These are phyloP conservation scores for Yamadazyma olivae DNA, from an alignment of 805 yeast genomes.

Conservation along the genomic window DNA sequence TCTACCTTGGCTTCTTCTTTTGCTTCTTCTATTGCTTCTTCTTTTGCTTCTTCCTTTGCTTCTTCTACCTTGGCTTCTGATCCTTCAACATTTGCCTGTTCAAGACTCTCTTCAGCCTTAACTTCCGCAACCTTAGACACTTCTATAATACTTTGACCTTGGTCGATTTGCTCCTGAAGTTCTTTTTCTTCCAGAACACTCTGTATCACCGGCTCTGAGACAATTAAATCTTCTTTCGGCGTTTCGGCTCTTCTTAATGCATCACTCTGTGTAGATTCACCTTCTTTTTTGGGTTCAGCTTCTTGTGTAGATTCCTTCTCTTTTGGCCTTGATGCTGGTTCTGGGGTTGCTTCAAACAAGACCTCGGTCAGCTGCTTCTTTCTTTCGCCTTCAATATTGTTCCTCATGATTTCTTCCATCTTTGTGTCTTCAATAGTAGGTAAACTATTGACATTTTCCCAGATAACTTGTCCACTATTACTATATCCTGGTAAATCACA, in stretches of 20 bases:
- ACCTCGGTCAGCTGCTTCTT: conserved; percentile 4
- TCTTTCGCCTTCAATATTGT: conserved; percentile 27
- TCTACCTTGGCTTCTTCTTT: conserved; percentile 3
- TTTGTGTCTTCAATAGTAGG: conserved; percentile 47
- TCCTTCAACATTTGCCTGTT: not conserved
- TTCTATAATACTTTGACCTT: not conserved
- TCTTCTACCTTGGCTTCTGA: not conserved
- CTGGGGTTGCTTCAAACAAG: conserved; percentile 3
- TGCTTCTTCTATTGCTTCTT: not conserved
- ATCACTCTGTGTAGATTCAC: too few species aligned
- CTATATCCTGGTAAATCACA: conserved; percentile 59
- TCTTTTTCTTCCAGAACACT: not conserved
- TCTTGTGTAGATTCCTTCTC: not conserved
- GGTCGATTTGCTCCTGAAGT: conserved; percentile 1
- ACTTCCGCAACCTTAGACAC: conserved; percentile 1
- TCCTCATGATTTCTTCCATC: conserved; percentile 47
- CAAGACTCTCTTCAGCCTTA: conserved; percentile 4
- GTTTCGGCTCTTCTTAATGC: too few species aligned
- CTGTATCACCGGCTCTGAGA: too few species aligned
- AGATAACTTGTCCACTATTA: conserved; percentile 57
- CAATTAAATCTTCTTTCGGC: too few species aligned
- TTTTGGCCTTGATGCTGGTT: not conserved
- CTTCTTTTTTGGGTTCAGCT: not conserved
- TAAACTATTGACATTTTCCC: conserved; percentile 56
- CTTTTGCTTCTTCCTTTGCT: not conserved